These are phyloP conservation scores for Blastomyces silverae DNA, from an alignment of 2,329 filamentous ascomycete species.

Conservation along the genomic window DNA sequence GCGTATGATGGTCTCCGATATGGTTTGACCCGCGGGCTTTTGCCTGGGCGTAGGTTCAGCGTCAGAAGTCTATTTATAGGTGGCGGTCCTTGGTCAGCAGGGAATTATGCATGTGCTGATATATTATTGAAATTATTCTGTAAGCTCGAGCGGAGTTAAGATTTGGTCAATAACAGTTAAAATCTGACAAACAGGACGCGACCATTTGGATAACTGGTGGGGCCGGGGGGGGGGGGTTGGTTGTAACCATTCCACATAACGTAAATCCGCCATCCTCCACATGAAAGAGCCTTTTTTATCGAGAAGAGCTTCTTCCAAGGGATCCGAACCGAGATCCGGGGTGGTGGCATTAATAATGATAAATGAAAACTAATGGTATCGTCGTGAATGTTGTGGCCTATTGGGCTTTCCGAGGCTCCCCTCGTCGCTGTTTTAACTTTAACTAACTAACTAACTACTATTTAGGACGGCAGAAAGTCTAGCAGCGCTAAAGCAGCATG, in stretches of 20 bases:
- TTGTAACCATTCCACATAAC: no score
- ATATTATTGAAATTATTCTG: background rate
- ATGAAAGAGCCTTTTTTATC: background rate
- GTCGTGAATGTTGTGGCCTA: no score
- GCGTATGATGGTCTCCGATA: background rate
- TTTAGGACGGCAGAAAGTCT: background rate
- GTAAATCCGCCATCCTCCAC: background rate
- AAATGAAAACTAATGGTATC: no score
- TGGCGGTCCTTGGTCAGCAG: background rate
- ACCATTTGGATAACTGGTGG: no score
- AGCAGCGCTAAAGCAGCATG: constrained; percentile 2
- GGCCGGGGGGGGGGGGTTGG: no score
- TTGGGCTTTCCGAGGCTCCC: background rate
- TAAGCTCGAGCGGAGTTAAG: background rate
- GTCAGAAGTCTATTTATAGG: background rate
- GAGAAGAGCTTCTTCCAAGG: background rate
- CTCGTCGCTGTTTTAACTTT: background rate
- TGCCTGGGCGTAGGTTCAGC: background rate
- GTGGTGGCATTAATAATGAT: background rate
- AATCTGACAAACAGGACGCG: no score
- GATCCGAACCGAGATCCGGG: background rate
- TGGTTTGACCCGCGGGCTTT: background rate
- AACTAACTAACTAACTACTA: no score
- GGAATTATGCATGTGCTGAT: background rate
- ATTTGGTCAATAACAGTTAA: background rate